Evolutionary conservation across 2,329 filamentous ascomycete species (phyloP), one percentile per base, ranked within the genome.

Genomic region (Thielaviopsis ethacetica): DNA sequence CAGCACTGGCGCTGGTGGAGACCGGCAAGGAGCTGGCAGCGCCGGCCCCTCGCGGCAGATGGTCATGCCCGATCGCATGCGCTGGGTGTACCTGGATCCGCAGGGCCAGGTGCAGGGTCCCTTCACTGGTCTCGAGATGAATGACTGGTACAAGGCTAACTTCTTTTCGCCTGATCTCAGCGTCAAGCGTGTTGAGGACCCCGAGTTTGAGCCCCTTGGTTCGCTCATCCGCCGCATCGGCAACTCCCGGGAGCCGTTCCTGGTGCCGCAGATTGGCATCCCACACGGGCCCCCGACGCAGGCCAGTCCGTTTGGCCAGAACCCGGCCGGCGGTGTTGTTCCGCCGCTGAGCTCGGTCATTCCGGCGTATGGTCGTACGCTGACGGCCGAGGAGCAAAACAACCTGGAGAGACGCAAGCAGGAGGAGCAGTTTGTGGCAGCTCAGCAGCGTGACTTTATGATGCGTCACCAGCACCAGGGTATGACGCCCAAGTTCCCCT

Each of bases 21-120:
- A 79, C 22, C 76, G 81, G 15, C 77, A 57, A 53, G 24, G 44
- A 10, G 19, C 56, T 17, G 17, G 15, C 19, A 49, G 81, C n/a
- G 75, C 83, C 5, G 80, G 80, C 54, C 85, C 90, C 63, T 79
- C 88, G 63, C 84, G 89, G 17, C 91, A 86, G 52, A 97, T 98
- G 91, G 91, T 98, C 5, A 97, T 98, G 93, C 93, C 93, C 1
- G 93, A 98, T 70, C 81, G 94, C 15, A 98, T 98, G 90, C 81
- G 91, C 66, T 98, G 93, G 93, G 91, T 96, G 19, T 98, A 98
- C 68, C 84, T 94, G 57, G 93, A 98, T 68, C 93, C 93, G 5
- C 88, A 95, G 68, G 90, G 90, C 22, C 86, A 88, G 62, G 85
- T 89, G 5, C 93, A 98, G 68, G 93, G 93, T 0, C 93, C 93